Conservation (phyloP, 2,329 filamentous ascomycete genomes). For the Diaporthe caulivora region DNA sequence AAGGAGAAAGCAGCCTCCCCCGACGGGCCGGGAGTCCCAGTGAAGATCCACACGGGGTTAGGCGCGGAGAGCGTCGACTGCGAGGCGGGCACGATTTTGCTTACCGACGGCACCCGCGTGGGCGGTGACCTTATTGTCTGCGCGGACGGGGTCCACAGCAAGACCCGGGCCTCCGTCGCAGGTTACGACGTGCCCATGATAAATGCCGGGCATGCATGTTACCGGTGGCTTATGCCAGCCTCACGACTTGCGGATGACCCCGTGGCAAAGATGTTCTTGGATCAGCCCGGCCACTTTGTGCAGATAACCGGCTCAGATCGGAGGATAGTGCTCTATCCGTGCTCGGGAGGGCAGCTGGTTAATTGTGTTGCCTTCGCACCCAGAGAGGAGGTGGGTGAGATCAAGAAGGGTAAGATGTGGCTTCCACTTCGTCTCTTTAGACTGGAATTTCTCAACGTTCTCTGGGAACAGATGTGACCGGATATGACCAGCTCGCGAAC, state of each 20-base stretch:
- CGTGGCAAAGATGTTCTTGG: slow-evolving; percentile 19
- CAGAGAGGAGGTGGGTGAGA: slow-evolving; percentile 34
- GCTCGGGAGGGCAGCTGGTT: slow-evolving; percentile 25
- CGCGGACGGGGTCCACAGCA: slow-evolving; percentile 36
- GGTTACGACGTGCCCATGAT: slow-evolving; percentile 26
- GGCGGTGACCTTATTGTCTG: slow-evolving; percentile 36
- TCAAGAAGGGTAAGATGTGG: slow-evolving; percentile 24
- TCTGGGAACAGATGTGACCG: slow-evolving; percentile 26
- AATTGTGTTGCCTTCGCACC: slow-evolving; percentile 32
- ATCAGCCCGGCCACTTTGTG: slow-evolving; percentile 27
- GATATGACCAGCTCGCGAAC: slow-evolving; percentile 36
- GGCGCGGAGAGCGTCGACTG: slow-evolving; percentile 21
- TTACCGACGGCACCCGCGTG: slow-evolving; percentile 32
- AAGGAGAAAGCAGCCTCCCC: slow-evolving; percentile 30
- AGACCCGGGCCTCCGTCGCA: slow-evolving; percentile 15
- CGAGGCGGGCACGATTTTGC: slow-evolving; percentile 29
- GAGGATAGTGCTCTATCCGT: slow-evolving; percentile 33
- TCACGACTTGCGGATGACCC: slow-evolving; percentile 22
- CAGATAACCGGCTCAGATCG: slow-evolving; percentile 6
- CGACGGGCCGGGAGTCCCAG: slow-evolving; percentile 11
- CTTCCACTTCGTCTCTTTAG: too few species aligned
- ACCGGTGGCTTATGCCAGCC: slow-evolving; percentile 34
- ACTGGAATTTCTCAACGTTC: neutral
- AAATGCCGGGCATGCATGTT: slow-evolving; percentile 27
- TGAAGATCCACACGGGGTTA: slow-evolving; percentile 33